Conservation (phyloP, 306 rosid species). For the Trichosanthes truncata region DNA sequence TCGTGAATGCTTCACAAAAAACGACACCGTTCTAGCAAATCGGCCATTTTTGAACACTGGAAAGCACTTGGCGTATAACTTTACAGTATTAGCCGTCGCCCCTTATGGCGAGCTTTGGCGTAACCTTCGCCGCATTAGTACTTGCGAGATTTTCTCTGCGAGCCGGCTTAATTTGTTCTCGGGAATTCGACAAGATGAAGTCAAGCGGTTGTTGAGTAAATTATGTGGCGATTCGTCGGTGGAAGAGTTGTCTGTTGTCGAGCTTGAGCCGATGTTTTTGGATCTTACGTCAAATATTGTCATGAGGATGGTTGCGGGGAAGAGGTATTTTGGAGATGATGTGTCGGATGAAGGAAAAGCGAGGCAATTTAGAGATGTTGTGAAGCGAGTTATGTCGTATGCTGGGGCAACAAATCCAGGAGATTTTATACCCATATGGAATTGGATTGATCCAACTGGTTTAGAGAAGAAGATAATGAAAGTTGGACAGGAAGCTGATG, state of each 20-base stretch:
- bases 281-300: constrained; percentile 18
- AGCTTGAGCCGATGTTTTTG: constrained; percentile 20
- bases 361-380: constrained; percentile 21
- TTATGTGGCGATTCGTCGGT: constrained; percentile 11
- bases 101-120: constrained; percentile 74
- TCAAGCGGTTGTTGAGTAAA: constrained; percentile 17
- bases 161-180: constrained; percentile 20
- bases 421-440: constrained; percentile 32
- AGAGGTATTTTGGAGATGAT: constrained; percentile 40
- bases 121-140: constrained; percentile 52
- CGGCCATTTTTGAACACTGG: constrained; percentile 16
- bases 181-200: constrained; percentile 34
- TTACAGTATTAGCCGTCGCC: constrained; percentile 14
- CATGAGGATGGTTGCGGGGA: constrained; percentile 56
- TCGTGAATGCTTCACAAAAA: constrained; percentile 56
- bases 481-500: constrained; percentile 22
- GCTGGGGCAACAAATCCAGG: constrained; percentile 19
- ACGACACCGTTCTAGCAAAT: constrained; percentile 42
- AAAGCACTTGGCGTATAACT: constrained; percentile 35
- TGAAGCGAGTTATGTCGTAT: constrained; percentile 11
- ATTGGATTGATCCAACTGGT: constrained; percentile 23
- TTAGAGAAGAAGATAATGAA: constrained; percentile 10
- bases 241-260: constrained; percentile 17
- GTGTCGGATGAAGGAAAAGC: constrained; percentile 25
- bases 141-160: constrained; percentile 46